Evolutionary conservation across 2,329 filamentous ascomycete species (phyloP), one percentile per base, ranked within the genome.

Genomic region (Aspergillus terreus): DNA sequence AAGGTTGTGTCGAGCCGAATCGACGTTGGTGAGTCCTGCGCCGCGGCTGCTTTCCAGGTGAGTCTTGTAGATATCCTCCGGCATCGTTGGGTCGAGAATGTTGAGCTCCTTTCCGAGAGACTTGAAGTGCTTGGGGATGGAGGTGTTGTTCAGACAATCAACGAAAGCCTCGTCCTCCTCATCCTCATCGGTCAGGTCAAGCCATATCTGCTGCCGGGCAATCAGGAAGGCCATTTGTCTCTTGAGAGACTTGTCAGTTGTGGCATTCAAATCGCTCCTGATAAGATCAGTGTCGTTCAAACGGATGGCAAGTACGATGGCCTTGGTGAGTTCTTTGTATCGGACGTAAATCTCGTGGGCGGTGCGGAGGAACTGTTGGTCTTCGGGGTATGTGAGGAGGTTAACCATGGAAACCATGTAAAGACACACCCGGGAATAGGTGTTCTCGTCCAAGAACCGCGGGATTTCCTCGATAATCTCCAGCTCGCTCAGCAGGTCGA

Each of bases 361-460:
- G 6, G 92, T 95, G 58, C 85, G 86, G 54, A 99, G 85, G 75
- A 99, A 97, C 63, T 89, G 86, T 68, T 96, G 90, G 73, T 99
- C 96, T 73, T 99, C 94, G 41, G 94, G 94, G 67, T 95, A 97
- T 49, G 94, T 96, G 70, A 99, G 84, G 17, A 99, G 83, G 67
- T 94, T 95, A 61, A 99, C 94, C 89, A 97, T 97, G 78, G 90
- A 95, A 63, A 95, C 90, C 87, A 99, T 96, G 76, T 99, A 99
- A 61, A 99, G 76, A 69, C 94, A 97, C 50, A 96, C 94, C 66
- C 94, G 81, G 47, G 88, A 80, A 70, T 95, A 99, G 23, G 92
- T 97, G 74, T 97, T 87, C 71, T 95, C 87, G 71, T 99, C 94
- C 47, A 99, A 81, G 64, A 92, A 95, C 60, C 90, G 82, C 51